Evolutionary conservation across 371 early-diverging fungal genomes (phyloP).

Genomic region (Mortierella sp.): DNA sequence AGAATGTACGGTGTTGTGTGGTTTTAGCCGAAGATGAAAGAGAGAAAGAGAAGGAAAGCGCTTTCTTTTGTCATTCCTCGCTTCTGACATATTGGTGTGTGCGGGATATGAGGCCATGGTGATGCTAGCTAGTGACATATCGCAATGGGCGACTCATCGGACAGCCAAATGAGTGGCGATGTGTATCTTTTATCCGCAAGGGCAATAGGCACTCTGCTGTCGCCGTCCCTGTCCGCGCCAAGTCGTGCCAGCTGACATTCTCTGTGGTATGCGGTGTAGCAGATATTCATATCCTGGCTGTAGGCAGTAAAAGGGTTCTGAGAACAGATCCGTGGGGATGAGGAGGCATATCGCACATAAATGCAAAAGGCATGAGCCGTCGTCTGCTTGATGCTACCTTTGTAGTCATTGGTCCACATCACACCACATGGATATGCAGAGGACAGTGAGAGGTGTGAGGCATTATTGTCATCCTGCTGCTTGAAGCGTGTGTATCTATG

Average conservation of each 20-base stretch:
- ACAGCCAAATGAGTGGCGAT: neutral
- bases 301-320: neutral
- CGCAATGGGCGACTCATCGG: neutral
- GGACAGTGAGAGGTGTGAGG: neutral
- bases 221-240: neutral
- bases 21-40: conserved; percentile 5
- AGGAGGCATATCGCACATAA: neutral
- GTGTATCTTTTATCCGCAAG: neutral
- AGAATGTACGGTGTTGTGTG: conserved; percentile 16
- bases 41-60: neutral
- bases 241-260: neutral
- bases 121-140: conserved; percentile 6
- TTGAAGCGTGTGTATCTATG: neutral
- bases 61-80: neutral
- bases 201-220: neutral
- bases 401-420: conserved; percentile 3
- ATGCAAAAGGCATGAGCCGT: neutral
- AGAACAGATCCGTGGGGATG: neutral
- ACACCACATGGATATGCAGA: neutral
- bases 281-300: neutral
- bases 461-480: neutral
- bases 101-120: conserved; percentile 10
- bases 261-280: neutral
- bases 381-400: neutral
- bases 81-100: neutral